A percentile compares a stretch with the other conserved stretches of the same genome.
Evolutionary conservation across 805 yeast species (phyloP).

Genomic region (Jamesozyma hellenica): DNA sequence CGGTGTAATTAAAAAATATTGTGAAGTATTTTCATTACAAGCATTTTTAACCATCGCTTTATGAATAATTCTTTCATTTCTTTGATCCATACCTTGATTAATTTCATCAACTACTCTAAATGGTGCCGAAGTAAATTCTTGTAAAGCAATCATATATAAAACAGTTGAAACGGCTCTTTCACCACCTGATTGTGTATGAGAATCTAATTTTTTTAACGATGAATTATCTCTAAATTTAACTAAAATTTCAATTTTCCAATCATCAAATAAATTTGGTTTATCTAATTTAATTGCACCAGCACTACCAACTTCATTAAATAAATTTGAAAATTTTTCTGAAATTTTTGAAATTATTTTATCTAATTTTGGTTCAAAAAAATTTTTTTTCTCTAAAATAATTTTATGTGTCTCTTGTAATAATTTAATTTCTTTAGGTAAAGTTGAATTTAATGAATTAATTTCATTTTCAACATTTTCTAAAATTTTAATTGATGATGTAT

Average conservation of each 20-base stretch:
- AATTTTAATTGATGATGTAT: constrained; percentile 31
- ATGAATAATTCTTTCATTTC: constrained; percentile 81
- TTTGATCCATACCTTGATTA: constrained; percentile 97
- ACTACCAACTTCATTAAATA: constrained; percentile 70
- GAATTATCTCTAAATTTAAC: constrained; percentile 80
- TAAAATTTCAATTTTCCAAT: constrained; percentile 77
- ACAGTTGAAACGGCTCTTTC: constrained; percentile 94
- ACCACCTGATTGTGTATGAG: constrained; percentile 95
- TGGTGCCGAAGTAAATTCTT: constrained; percentile 79
- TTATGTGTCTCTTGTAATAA: constrained; percentile 24
- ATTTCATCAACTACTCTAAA: constrained; percentile 95
- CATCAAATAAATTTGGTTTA: constrained; percentile 38
- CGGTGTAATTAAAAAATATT: constrained; percentile 88
- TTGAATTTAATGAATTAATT: constrained; percentile 14
- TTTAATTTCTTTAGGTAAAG: constrained; percentile 15
- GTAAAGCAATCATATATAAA: constrained; percentile 79
- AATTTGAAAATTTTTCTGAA: constrained; percentile 52
- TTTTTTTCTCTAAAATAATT: constrained; percentile 32
- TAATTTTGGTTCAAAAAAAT: constrained; percentile 55
- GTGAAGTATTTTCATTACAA: constrained; percentile 54
- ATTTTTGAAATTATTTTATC: constrained; percentile 43
- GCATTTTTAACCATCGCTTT: constrained; percentile 77
- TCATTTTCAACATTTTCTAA: constrained; percentile 24
- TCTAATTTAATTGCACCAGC: constrained; percentile 69
- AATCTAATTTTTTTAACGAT: constrained; percentile 58